Percentiles rank a stretch among this genome's conserved stretches.
phyloP scores from a whole-genome alignment of 2,329 filamentous ascomycete species.

The Talaromyces sp. region DNA sequence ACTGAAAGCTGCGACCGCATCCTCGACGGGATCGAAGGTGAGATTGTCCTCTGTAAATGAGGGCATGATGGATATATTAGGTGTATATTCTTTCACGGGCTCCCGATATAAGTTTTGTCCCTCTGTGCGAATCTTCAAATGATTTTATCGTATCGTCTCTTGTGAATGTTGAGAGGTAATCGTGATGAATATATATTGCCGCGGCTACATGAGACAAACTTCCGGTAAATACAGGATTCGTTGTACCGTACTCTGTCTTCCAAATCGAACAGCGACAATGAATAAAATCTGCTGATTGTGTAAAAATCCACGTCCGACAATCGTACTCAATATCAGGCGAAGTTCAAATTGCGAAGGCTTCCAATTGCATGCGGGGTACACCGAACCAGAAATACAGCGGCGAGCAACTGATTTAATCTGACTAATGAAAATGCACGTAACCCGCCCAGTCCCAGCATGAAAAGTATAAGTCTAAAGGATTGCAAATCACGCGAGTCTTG shows the following conservation, averaged over 20 bases:
- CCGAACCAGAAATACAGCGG: background rate
- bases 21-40: constrained; percentile 42
- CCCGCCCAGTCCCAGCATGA: background rate
- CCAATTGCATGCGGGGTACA: background rate
- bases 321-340: background rate
- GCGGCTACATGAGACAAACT: background rate
- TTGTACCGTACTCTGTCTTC: background rate
- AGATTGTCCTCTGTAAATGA: constrained; percentile 27
- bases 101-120: no score
- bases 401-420: background rate
- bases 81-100: background rate
- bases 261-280: background rate
- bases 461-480: background rate
- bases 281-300: background rate
- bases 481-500: constrained; percentile 1
- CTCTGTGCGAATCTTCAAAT: background rate
- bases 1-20: constrained; percentile 42
- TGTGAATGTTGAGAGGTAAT: background rate
- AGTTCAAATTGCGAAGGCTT: background rate
- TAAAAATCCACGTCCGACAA: background rate
- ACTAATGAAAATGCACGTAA: background rate
- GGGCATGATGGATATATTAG: background rate
- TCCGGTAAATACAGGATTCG: background rate
- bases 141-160: background rate
- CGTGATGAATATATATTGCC: background rate